A percentile compares a stretch with the other conserved stretches of the same genome.
Evolutionary conservation across 1,139 yeast genomes (phyloP).

Genomic region (Debaryomyces coudertii): DNA sequence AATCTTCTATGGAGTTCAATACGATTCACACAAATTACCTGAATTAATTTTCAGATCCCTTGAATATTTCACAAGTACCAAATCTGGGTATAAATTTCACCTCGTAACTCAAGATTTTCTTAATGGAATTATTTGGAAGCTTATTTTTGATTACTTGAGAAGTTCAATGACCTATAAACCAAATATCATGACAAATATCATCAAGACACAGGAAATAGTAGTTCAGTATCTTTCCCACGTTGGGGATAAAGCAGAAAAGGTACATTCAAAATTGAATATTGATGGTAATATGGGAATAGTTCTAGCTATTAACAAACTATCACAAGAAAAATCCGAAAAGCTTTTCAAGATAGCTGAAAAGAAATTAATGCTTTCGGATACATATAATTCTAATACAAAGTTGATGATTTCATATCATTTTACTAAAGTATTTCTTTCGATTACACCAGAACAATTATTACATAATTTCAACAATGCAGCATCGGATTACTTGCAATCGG

Average conservation of each 20-base stretch:
- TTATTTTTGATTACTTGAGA: constrained; percentile 21
- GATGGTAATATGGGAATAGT: constrained; percentile 45
- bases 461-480: constrained; percentile 35
- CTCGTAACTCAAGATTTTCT: constrained; percentile 21
- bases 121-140: constrained; percentile 29
- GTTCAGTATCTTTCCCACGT: constrained; percentile 23
- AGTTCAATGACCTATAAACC: constrained; percentile 11
- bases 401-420: constrained; percentile 29
- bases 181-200: constrained; percentile 17
- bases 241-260: constrained; percentile 13
- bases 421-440: constrained; percentile 30
- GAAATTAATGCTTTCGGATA: constrained; percentile 21
- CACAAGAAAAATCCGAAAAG: constrained; percentile 28
- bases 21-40: constrained; percentile 26
- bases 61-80: constrained; percentile 16
- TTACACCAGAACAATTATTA: constrained; percentile 38
- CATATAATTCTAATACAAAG: constrained; percentile 15
- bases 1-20: constrained; percentile 29
- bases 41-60: constrained; percentile 21
- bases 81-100: constrained; percentile 17
- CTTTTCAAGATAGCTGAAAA: constrained; percentile 34
- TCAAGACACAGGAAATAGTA: constrained; percentile 36
- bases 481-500: constrained; percentile 25
- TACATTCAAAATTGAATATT: constrained; percentile 26
- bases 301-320: constrained; percentile 31